Evolutionary conservation across 2,329 filamentous ascomycete species (phyloP), one percentile per base, ranked within the genome.

Genomic region (Hypoxylon sp.): DNA sequence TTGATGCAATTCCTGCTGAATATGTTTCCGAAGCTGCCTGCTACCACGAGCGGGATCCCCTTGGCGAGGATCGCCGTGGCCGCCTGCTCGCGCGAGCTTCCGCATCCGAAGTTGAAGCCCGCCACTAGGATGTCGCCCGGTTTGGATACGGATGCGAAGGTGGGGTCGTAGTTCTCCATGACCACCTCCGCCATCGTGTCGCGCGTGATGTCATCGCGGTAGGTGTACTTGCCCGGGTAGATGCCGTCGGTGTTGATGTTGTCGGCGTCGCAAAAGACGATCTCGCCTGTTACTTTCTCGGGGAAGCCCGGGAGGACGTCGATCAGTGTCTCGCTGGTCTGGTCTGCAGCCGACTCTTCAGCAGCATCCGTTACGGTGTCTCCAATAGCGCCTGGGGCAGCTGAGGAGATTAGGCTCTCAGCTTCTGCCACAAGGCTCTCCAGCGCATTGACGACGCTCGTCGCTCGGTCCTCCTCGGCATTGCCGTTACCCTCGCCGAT

Each of bases 171-270:
- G 78, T 97, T 97, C 69, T 88, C 82, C 91, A 97, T 97, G 71
- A 89, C 92, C 0, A 92, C 91, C 60, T 89, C 77, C 0, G 91
- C 90, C 93, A 97, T 97, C 48, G 84, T 84, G 55, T 90, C 87
- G 0, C 73, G 76, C 0, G 88, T 75, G 1, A 97, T 79, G 63
- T 89, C 81, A 67, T 97, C 92, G 68, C 95, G 90, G 72, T 97
- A 97, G 0, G 92, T 97, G 70, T 90, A 91, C 68, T 92, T 91
- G 3, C 90, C 91, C 0, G 91, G 89, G 70, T 97, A 97, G 69
- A 97, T 96, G 44, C 82, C 87, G 66, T 97, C 93, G 0, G 93
- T 97, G 73, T 94, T 90, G 69, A 97, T 84, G 34, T 66, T 67
- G 27, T 91, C 88, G 1, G 82, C 84, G 64, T 96, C 90, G 67